Conservation (phyloP, 495 filamentous ascomycete genomes). For the Hypoxylon lienhwacheense region DNA sequence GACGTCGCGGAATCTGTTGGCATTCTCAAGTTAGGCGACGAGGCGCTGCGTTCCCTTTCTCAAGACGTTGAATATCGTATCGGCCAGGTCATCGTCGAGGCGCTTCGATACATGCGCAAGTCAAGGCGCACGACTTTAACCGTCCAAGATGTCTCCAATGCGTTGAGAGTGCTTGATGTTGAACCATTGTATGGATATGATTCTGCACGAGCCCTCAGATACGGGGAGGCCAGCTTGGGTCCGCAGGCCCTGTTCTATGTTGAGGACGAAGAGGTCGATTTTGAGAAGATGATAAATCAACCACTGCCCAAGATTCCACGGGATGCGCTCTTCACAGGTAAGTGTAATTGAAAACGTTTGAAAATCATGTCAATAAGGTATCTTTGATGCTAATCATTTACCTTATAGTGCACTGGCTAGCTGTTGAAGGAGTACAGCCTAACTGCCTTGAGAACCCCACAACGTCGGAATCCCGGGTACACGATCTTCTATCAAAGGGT, state of each 20-base stretch:
- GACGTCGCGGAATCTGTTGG: slow-evolving; percentile 96
- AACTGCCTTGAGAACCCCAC: slow-evolving; percentile 95
- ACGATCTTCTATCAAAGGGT: slow-evolving; percentile 86
- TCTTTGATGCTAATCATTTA: slow-evolving; percentile 16
- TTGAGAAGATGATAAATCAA: slow-evolving; percentile 97
- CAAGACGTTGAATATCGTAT: slow-evolving; percentile 95
- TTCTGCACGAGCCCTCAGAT: slow-evolving; percentile 78
- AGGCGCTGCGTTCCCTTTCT: slow-evolving; percentile 78
- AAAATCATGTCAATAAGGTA: background rate
- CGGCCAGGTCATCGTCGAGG: slow-evolving; percentile 87
- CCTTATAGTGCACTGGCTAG: slow-evolving; percentile 85
- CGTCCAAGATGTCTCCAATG: slow-evolving; percentile 82
- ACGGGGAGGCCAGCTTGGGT: slow-evolving; percentile 90
- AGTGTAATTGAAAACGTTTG: slow-evolving; percentile 20
- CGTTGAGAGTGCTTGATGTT: slow-evolving; percentile 81
- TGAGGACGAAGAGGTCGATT: slow-evolving; percentile 97
- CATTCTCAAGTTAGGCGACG: slow-evolving; percentile 73
- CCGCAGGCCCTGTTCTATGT: slow-evolving; percentile 96
- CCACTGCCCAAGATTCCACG: slow-evolving; percentile 90
- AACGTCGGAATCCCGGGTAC: slow-evolving; percentile 71
- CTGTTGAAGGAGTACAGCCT: slow-evolving; percentile 93
- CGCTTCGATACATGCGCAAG: slow-evolving; percentile 92
- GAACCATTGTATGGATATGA: slow-evolving; percentile 97
- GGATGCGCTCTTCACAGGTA: slow-evolving; percentile 90
- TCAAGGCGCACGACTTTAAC: slow-evolving; percentile 77